Evolutionary conservation across 2,329 filamentous ascomycete genomes (phyloP).

Genomic region (Paraphoma sp.): DNA sequence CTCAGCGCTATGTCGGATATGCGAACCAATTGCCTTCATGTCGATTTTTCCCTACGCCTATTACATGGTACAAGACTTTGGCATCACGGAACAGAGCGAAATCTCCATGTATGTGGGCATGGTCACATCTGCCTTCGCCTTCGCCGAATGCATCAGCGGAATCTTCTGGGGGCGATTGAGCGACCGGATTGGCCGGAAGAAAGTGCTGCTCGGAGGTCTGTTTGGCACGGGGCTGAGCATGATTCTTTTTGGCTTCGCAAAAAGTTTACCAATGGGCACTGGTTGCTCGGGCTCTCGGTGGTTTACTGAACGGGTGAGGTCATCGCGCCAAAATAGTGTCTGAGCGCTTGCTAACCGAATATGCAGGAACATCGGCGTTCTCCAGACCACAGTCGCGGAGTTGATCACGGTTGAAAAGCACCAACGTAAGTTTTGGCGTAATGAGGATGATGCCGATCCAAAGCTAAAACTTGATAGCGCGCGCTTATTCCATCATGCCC

Average conservation of each 20-base stretch:
- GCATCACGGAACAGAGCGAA: slow-evolving; percentile 78
- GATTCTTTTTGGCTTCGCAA: slow-evolving; percentile 88
- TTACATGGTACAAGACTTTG: slow-evolving; percentile 94
- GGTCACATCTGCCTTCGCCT: slow-evolving; percentile 94
- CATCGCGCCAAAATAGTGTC: slow-evolving; percentile 30
- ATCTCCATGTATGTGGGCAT: slow-evolving; percentile 94
- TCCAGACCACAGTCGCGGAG: slow-evolving; percentile 95
- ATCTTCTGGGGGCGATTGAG: slow-evolving; percentile 93
- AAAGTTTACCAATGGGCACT: slow-evolving; percentile 80
- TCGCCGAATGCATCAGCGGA: slow-evolving; percentile 92
- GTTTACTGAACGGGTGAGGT: slow-evolving; percentile 86
- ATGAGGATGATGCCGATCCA: slow-evolving; percentile 8
- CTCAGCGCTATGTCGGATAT: slow-evolving; percentile 88
- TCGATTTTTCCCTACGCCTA: slow-evolving; percentile 99
- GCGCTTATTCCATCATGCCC: slow-evolving; percentile 96
- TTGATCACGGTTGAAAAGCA: slow-evolving; percentile 92
- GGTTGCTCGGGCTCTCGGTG: slow-evolving; percentile 85
- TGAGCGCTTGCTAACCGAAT: slow-evolving; percentile 37
- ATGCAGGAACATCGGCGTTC: slow-evolving; percentile 84
- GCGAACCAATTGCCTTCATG: slow-evolving; percentile 99
- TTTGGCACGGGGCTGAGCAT: slow-evolving; percentile 92
- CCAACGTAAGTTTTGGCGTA: slow-evolving; percentile 68
- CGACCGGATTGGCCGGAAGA: slow-evolving; percentile 90
- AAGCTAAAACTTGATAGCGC: slow-evolving; percentile 62
- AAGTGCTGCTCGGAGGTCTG: slow-evolving; percentile 87